Base-by-base conservation (phyloP, 2,329 filamentous ascomycete genomes). In the Botrytis elliptica region DNA sequence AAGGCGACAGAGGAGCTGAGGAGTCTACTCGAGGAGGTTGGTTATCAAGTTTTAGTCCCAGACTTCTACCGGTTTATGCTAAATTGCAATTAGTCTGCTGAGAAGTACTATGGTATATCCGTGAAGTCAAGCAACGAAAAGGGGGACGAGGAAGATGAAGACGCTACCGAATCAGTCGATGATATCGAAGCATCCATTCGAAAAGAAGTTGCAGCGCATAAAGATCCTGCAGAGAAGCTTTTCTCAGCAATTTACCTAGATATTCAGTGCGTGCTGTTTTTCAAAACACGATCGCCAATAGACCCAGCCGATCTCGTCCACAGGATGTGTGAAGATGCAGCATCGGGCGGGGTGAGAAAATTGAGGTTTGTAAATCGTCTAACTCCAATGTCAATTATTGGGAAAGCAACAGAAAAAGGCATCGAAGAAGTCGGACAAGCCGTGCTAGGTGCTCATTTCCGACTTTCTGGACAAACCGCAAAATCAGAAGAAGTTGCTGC, bases 141-240 rank as follows among this genome's bases (percentile, higher is more conserved):
- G 82, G 73, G 79, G 78, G 74, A 81, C 18, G 82, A 78, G 18
- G 83, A 79, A 3, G 83, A 82, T 5, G 84, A 84, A 10, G 85
- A 85, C 9, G 84, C 84, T 29, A 63, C 20, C 29, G 55, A 52
- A 22, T 85, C 86, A 0, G 82, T 82, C 22, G 83, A 83, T n/a
- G 92, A 94, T 77, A 93, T 96, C 77, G 93, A 94, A 80, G 86
- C 88, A 8, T 88, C 90, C 42, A 93, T 96, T 77, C 82, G 89
- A 77, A 90, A 89, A 79, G 93, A 96, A 82, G 82, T 96, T n/a
- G 87, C 86, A 42, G 85, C 84, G 3, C 79, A 83, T 42, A 81
- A 81, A 57, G 78, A 82, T 44, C 79, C 79, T n/a, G 80, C 71
- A 82, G 81, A 68, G 40, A 83, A 85, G 73, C 79, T 84, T 25